A percentile compares a stretch with the other conserved stretches of the same genome.
Conservation (phyloP, 179 eudicot species). For the Sideroxylon spinosum region DNA sequence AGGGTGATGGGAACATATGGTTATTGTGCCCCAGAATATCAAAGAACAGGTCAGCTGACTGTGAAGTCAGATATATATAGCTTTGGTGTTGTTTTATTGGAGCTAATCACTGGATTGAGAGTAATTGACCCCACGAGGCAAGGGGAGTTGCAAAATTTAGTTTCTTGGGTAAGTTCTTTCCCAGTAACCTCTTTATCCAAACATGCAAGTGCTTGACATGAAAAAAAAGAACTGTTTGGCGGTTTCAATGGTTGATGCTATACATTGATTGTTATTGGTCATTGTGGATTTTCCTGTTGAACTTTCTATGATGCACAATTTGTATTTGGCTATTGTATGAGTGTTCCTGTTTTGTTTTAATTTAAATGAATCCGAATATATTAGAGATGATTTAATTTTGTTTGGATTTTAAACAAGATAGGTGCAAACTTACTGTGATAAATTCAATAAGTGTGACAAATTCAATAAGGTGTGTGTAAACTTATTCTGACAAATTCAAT, state of each 20-base stretch:
- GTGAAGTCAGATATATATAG: constrained; percentile 79
- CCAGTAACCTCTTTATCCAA: neutral
- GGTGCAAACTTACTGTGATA: no score
- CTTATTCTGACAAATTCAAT: no score
- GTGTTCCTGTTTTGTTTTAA: no score
- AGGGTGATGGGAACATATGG: constrained; percentile 91
- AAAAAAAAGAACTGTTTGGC: neutral
- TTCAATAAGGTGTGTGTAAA: no score
- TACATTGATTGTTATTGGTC: no score
- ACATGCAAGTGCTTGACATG: neutral
- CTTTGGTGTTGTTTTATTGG: constrained; percentile 80
- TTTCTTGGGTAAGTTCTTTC: constrained; percentile 57
- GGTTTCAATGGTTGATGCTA: neutral
- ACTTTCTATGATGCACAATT: no score
- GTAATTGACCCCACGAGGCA: constrained; percentile 54
- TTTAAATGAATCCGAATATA: no score
- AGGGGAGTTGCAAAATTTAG: constrained; percentile 59
- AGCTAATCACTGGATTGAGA: constrained; percentile 72
- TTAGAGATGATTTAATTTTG: no score
- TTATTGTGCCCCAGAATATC: constrained; percentile 92
- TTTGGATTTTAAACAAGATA: no score
- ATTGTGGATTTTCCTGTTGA: no score
- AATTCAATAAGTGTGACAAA: no score
- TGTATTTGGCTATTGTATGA: no score
- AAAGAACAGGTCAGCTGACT: constrained; percentile 74